Evolutionary conservation across 805 yeast genomes (phyloP).

Genomic region (Cyberlindnera xylosilytica): DNA sequence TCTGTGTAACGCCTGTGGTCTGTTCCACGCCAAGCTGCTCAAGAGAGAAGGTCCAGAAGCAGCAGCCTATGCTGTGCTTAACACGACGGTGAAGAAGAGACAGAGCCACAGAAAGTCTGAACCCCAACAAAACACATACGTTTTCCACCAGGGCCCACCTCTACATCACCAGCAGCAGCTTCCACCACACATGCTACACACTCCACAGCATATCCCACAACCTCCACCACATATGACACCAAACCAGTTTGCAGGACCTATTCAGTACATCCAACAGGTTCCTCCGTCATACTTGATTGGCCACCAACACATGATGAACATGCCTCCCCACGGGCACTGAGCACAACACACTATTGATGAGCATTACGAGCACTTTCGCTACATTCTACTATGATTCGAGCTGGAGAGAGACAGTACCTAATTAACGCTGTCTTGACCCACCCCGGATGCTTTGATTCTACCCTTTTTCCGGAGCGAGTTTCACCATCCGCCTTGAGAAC

Average conservation of each 20-base stretch:
- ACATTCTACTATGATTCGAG: no score
- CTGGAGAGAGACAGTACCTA: no score
- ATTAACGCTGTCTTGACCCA: no score
- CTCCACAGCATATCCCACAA: neutral
- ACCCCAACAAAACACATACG: neutral
- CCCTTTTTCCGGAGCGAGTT: no score
- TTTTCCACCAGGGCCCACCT: neutral
- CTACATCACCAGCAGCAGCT: neutral
- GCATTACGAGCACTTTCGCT: no score
- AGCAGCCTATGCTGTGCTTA: conserved; percentile 24
- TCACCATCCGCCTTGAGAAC: no score
- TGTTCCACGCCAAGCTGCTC: conserved; percentile 64
- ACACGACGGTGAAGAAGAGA: conserved; percentile 7
- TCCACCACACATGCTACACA: neutral
- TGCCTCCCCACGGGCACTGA: neutral
- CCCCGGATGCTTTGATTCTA: no score
- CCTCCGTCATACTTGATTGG: neutral
- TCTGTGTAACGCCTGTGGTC: conserved; percentile 81
- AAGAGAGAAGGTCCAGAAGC: conserved; percentile 38
- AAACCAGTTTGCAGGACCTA: neutral
- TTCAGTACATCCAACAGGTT: no score
- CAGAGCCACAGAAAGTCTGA: neutral
- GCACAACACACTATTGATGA: neutral
- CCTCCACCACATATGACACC: no score
- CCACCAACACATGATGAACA: neutral